Conservation (phyloP, 2,329 filamentous ascomycete species). For the Phialophora macrospora region DNA sequence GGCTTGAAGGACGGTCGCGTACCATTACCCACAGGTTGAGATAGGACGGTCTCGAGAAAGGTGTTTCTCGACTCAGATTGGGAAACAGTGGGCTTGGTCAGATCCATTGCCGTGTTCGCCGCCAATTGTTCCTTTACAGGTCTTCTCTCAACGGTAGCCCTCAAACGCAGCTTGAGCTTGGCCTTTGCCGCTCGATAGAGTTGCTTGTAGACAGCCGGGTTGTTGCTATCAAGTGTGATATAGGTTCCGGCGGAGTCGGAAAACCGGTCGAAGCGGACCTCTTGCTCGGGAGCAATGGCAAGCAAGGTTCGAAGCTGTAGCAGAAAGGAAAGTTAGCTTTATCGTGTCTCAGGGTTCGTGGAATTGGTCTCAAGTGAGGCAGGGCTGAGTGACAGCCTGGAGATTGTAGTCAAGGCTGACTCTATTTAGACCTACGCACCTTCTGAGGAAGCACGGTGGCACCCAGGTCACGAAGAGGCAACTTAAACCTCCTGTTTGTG, state of each 20-base stretch:
- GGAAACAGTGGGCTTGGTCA: constrained; percentile 32
- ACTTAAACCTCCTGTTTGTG: constrained; percentile 79
- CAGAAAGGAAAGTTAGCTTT: constrained; percentile 38
- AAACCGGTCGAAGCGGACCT: constrained; percentile 82
- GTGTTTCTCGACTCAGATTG: constrained; percentile 42
- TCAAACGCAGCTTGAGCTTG: constrained; percentile 94
- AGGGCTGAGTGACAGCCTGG: constrained; percentile 7
- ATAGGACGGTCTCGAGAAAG: constrained; percentile 52
- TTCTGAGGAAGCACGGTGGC: constrained; percentile 76
- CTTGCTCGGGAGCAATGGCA: constrained; percentile 64
- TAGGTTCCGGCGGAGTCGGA: constrained; percentile 88
- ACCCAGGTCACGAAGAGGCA: constrained; percentile 82
- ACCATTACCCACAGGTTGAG: constrained; percentile 29
- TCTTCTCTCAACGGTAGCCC: constrained; percentile 60
- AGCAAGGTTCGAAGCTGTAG: constrained; percentile 72
- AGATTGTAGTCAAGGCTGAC: constrained; percentile 23
- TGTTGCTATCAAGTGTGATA: constrained; percentile 76
- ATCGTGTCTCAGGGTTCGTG: background rate
- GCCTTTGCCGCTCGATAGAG: constrained; percentile 96
- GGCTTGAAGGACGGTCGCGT: constrained; percentile 27
- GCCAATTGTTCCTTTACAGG: constrained; percentile 31
- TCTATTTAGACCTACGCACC: constrained; percentile 61
- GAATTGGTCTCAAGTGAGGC: background rate
- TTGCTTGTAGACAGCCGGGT: constrained; percentile 89
- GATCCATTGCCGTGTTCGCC: constrained; percentile 20